phyloP scores from a whole-genome alignment of 768 basidiomycete species.

The Macrolepiota dolichaula region DNA sequence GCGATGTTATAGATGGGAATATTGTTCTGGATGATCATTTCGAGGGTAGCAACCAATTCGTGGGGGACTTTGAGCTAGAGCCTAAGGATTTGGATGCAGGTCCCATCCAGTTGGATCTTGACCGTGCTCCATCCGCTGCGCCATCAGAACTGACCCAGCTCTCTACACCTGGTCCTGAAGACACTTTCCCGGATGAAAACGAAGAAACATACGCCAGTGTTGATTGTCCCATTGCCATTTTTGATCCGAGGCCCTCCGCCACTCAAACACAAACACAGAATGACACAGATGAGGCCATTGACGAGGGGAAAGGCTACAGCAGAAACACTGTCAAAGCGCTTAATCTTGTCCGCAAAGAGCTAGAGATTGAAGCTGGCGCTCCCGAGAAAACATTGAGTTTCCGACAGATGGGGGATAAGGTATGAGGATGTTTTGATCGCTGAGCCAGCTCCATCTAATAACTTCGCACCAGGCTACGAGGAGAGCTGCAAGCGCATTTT shows the following conservation, averaged over 20 bases:
- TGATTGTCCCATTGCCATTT: conserved; percentile 75
- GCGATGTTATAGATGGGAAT: conserved; percentile 17
- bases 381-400: conserved; percentile 71
- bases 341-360: conserved; percentile 66
- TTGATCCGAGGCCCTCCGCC: conserved; percentile 60
- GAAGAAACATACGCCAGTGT: conserved; percentile 68
- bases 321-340: conserved; percentile 88
- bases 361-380: conserved; percentile 47
- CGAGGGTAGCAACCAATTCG: conserved; percentile 59
- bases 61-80: conserved; percentile 74
- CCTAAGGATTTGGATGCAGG: conserved; percentile 44
- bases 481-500: conserved; percentile 92
- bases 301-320: conserved; percentile 66
- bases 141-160: conserved; percentile 58
- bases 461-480: conserved; percentile 64
- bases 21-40: conserved; percentile 33
- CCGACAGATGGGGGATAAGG: conserved; percentile 74
- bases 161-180: conserved; percentile 66
- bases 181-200: conserved; percentile 46
- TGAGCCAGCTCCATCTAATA: neutral
- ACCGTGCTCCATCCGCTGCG: conserved; percentile 46
- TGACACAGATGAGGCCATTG: conserved; percentile 20
- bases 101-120: conserved; percentile 24
- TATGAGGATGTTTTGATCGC: conserved; percentile 23
- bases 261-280: conserved; percentile 38